Evolutionary conservation across 306 rosid species (phyloP), one percentile per base, ranked within the genome.

Genomic region (Styphnolobium japonicum): DNA sequence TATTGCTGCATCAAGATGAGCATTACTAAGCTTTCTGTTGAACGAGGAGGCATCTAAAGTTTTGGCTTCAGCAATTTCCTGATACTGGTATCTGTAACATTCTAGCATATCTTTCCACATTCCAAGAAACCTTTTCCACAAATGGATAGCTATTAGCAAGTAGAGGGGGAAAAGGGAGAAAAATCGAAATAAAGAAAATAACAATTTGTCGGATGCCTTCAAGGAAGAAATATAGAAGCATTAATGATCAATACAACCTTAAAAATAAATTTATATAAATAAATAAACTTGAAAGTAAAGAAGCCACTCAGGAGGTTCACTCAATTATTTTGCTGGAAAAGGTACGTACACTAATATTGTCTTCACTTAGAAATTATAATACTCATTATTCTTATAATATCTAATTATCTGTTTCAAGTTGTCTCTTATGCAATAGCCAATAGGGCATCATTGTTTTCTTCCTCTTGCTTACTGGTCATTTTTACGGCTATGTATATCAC

Each of bases 51-150:
- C 87, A 21, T 84, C 89, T 55, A 81, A 57, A 18, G 75, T 45
- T 67, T 83, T 89, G 75, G 69, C 73, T 70, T 91, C 93, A 3
- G 67, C 83, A 40, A 92, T 40, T 66, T 76, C 77, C 78, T 82
- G 79, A 76, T 52, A 72, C 82, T 91, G 97, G 51, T 79, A 8
- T 73, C 81, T 88, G 88, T 89, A 91, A 82, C 95, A 86, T 31
- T 91, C 91, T 43, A 69, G 78, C 98, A 94, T 92, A 53, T 71
- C 86, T 84, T 85, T 88, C 98, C 98, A 95, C 98, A 95, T 90
- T 58, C 83, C 81, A 0, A 79, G 82, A 49, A 92, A 85, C 81
- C 98, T 95, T 66, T 70, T 15, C 42, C 60, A 80, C 42, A 77
- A 78, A 67, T 48, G 40, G 8, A 63, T n/a, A 10, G 4, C 19